Evolutionary conservation across 2,329 filamentous ascomycete species (phyloP), one percentile per base, ranked within the genome.

Genomic region (Fonsecaea nubica): DNA sequence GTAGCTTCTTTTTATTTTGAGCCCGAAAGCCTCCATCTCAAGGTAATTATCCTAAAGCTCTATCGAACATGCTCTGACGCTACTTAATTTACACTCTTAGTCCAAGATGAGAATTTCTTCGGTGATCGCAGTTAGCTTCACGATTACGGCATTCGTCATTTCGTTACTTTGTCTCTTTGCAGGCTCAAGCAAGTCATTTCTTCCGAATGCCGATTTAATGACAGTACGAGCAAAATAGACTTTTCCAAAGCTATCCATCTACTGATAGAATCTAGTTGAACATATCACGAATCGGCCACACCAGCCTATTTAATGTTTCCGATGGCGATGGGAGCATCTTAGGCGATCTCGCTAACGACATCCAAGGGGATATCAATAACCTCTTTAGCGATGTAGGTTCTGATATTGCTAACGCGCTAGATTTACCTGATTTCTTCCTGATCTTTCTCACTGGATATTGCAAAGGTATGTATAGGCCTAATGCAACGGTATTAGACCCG

Each of bases 361-460:
- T 45, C n/a, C 5, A 82, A 71, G 75, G 77, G 50, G 75, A 75
- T 15, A 65, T 78, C 40, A 74, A 81, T 58, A 74, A 74, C 52
- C 69, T 76, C 4, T 71, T 80, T 38, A 76, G 75, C 71, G 76
- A 77, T 45, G 69, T 74, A 9, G 75, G 72, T 35, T 74, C 75
- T 56, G 75, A 77, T 58, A 73, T 85, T 30, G 80, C 82, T 21
- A 74, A 80, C 56, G 75, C 79, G 21, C 76, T 87, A 13, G 84
- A 85, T 36, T 78, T 88, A 45, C 79, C 85, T 45, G 13, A 40
- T 13, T 13, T 40, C 38, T 40, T 40, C 13, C 13, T 40, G 13
- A 40, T 40, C n/a, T 86, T 89, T 74, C 73, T 89, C 62, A 83
- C 88, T 76, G 81, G 85, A 74, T 85, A 85, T 77, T 89, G 87